These are phyloP conservation scores for Grifola frondosa DNA, from an alignment of 1,284 basidiomycete species.

Conservation along the genomic window DNA sequence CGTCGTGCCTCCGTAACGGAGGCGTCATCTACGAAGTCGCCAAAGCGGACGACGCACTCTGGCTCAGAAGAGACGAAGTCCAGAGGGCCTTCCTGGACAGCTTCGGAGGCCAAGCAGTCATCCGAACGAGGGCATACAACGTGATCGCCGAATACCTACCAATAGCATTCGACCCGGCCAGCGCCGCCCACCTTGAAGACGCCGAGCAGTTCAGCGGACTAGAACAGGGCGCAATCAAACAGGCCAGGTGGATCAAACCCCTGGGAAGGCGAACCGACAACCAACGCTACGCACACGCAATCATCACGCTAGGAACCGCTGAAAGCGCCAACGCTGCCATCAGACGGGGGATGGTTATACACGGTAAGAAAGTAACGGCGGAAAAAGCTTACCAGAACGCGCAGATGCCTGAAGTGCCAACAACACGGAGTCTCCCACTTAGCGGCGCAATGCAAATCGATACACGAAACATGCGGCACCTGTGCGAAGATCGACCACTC, in stretches of 20 bases:
- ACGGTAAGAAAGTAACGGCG: conserved; percentile 3
- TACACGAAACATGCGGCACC: conserved; percentile 19
- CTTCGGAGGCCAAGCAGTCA: too few species aligned
- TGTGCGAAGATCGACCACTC: conserved; percentile 25
- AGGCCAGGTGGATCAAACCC: conserved; percentile 21
- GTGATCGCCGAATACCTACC: conserved; percentile 18
- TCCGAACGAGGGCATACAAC: too few species aligned
- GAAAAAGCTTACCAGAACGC: too few species aligned
- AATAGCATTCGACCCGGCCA: conserved; percentile 9
- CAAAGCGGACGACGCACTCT: too few species aligned
- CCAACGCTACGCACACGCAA: conserved; percentile 8
- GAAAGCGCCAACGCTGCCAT: conserved; percentile 13
- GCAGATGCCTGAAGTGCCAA: conserved; percentile 34
- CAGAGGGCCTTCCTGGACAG: too few species aligned
- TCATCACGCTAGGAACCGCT: conserved; percentile 1
- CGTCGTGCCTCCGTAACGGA: too few species aligned
- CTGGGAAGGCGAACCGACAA: background rate
- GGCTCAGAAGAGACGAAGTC: too few species aligned
- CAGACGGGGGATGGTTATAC: background rate
- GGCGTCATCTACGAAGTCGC: too few species aligned
- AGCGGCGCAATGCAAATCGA: conserved; percentile 22
- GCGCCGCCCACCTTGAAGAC: background rate
- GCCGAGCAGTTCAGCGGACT: conserved; percentile 9
- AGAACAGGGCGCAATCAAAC: background rate
- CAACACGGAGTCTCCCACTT: conserved; percentile 24